Evolutionary conservation across 1,284 basidiomycete genomes (phyloP).

Genomic region (Ganoderma lingzhi): DNA sequence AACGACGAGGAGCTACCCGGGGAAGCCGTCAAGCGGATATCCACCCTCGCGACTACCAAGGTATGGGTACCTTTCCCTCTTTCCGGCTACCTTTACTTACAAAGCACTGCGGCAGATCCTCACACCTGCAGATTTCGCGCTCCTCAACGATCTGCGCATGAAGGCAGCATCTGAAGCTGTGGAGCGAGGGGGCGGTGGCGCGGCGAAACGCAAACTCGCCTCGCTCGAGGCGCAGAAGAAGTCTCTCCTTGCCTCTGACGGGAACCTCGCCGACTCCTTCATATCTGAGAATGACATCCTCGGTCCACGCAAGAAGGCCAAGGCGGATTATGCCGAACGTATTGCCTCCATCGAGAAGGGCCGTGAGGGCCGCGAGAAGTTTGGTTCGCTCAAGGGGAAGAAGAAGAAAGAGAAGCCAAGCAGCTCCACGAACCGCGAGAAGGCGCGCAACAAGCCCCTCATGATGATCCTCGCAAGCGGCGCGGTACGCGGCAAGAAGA

Average conservation of each 20-base stretch:
- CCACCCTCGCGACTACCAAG: conserved; percentile 82
- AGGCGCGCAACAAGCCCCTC: conserved; percentile 90
- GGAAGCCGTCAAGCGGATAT: conserved; percentile 48
- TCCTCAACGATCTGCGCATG: conserved; percentile 90
- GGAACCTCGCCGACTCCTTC: conserved; percentile 67
- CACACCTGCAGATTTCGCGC: conserved; percentile 96
- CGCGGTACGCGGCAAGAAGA: conserved; percentile 86
- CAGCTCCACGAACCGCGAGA: conserved; percentile 90
- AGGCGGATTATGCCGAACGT: conserved; percentile 94
- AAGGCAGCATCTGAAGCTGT: conserved; percentile 82
- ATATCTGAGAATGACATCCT: conserved; percentile 93
- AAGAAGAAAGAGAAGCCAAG: conserved; percentile 83
- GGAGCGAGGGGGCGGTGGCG: conserved; percentile 75
- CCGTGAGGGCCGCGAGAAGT: conserved; percentile 96
- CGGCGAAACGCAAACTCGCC: conserved; percentile 89
- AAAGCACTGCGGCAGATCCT: conserved; percentile 73
- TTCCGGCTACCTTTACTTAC: conserved; percentile 16
- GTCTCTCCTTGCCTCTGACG: conserved; percentile 47
- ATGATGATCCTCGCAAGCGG: conserved; percentile 90
- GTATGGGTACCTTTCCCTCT: conserved; percentile 45
- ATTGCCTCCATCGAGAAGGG: conserved; percentile 93
- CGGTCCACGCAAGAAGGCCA: conserved; percentile 93
- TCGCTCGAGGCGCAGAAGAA: conserved; percentile 77
- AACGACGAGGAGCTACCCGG: conserved; percentile 33
- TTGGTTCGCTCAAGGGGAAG: conserved; percentile 89